Base-by-base conservation (phyloP, 768 basidiomycete species). In the Cystobasidium ongulense region DNA sequence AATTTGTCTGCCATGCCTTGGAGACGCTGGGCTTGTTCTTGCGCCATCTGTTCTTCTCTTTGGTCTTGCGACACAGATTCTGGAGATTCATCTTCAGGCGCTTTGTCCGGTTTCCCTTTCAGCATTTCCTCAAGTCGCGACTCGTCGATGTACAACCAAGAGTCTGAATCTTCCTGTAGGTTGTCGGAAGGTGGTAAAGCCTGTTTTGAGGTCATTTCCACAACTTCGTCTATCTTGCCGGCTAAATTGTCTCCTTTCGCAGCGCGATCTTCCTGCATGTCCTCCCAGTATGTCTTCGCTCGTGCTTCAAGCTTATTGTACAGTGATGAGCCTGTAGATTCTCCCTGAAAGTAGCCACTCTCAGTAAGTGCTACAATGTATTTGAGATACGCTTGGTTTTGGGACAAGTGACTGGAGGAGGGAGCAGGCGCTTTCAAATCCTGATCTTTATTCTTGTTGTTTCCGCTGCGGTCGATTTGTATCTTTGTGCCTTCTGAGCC, bases 1-100 rank as follows among this genome's bases (percentile, higher is more conserved):
- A 99, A 91, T 79, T 91, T 90, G 74, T 85, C 82, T 13, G 96
- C 94, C 65, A 99, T 84, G 74, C 86, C 85, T 77, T 87, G 87
- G 35, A 98, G 82, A 74, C 86, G 86, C 25, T 84, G 80, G 11
- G 92, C 88, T 79, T 91, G 89, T 73, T 54, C 74, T 13, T 68
- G 29, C n/a, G 75, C 76, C 65, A 72, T 74, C 33, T 36, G 85
- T 3, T 88, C 86, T 1, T 81, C 78, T 27, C 77, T 79, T 53
- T 81, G 81, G 1, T 77, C 75, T 10, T 63, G 79, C 17, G 78
- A 23, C 2, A 41, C 10, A 52, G 27, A 25, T n/a, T 5, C 41
- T 1, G 43, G 18, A 59, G 50, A 35, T 1, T 54, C 41, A 1
- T 71, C 78, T 10, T 54, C 43, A 29, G 5, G 18, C 15, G 53